Percentiles rank a stretch among this genome's conserved stretches.
Conservation (phyloP, 2,329 filamentous ascomycete species). For the Blastomyces percursus region DNA sequence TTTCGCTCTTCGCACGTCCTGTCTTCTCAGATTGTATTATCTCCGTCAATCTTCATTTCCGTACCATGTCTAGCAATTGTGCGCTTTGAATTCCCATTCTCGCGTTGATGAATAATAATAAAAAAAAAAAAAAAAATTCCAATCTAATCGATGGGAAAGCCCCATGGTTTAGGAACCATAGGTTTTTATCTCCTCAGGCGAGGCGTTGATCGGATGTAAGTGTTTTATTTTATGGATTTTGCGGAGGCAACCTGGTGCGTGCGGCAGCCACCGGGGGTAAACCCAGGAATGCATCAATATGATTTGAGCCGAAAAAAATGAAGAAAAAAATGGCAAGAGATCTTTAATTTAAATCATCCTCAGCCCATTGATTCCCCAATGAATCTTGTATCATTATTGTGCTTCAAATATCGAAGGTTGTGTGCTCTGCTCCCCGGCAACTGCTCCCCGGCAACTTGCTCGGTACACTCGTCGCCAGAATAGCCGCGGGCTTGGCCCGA, state of each 20-base stretch:
- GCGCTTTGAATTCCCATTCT: background rate
- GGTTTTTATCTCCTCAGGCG: background rate
- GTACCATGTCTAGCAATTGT: background rate
- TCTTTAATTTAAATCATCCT: background rate
- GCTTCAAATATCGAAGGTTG: background rate
- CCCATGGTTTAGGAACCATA: background rate
- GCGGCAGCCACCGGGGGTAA: no score
- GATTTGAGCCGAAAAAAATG: no score
- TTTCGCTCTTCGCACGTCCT: background rate
- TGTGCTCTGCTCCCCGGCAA: no score
- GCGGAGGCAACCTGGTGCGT: background rate
- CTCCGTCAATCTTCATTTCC: background rate
- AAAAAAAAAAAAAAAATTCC: no score
- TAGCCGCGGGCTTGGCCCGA: background rate
- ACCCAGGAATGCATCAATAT: no score
- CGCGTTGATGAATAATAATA: background rate
- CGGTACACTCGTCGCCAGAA: background rate
- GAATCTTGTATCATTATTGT: background rate
- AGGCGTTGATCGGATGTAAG: background rate
- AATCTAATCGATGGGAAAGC: background rate
- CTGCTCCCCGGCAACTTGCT: background rate
- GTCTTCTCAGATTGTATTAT: background rate
- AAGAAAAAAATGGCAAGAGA: background rate
- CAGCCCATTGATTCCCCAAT: background rate
- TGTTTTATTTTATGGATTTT: background rate